Base-by-base conservation (phyloP, 139 green algal species). In the Chloropicon primus region DNA sequence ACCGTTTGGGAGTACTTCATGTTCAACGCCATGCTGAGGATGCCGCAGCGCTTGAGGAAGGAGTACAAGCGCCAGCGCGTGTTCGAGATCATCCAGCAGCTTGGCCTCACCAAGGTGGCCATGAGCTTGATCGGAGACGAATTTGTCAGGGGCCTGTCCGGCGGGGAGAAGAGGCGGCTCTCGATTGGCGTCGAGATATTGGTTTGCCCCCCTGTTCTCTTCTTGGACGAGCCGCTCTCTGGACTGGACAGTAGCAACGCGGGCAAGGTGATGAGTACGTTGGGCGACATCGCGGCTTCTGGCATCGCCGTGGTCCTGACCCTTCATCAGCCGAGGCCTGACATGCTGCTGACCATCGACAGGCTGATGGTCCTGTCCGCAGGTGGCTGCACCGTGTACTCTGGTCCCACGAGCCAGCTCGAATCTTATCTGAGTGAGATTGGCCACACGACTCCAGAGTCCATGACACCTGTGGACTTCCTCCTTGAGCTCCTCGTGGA, bases 121-220 rank as follows among this genome's bases (percentile, higher is more conserved):
- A 78, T 87, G 80, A 82, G 24, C 75, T 79, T 85, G 80, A 89
- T 90, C 27, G 82, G 88, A 1, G 86, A 87, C 53, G 80, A 76
- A 26, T 86, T 87, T 27, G 27, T 85, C 76, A 75, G 84, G 0
- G 87, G 85, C 24, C 74, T 91, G 62, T 84, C 81, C 28, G 5
- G 77, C 2, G 29, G 22, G 73, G 76, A 86, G 78, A 77, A 54
- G 62, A 25, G 82, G 21, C 82, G 82, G 2, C 81, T 86, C 25
- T 86, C 82, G 2, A 81, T 87, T 23, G 78, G 54, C 23, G 92
- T 93, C 83, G 90, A 94, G 85, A 82, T 95, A 23, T 82, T 93
- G 1, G 89, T 77, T 0, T 78, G 88, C 10, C 87, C 87, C 2
- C 28, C 29, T 71, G 77, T 88, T 24, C 54, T 86, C 54, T 28